Conservation (phyloP, 306 rosid genomes). For the Rosa lucieae region DNA sequence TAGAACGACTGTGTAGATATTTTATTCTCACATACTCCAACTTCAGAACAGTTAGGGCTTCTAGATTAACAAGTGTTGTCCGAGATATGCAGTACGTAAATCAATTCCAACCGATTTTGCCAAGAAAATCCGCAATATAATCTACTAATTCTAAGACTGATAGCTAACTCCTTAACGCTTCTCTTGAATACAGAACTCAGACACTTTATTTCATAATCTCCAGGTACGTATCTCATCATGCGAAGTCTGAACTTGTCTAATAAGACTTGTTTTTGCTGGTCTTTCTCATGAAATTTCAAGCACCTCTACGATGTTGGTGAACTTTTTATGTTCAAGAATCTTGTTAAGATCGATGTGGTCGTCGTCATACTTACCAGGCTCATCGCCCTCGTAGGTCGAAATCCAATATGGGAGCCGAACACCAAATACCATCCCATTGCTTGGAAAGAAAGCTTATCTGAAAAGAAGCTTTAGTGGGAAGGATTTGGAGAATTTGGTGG, state of each 20-base stretch:
- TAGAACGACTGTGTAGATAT: no score
- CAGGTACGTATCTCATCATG: background rate
- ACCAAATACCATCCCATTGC: background rate
- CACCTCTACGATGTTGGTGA: background rate
- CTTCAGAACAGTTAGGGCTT: background rate
- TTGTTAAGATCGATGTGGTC: background rate
- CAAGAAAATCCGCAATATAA: background rate
- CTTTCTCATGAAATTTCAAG: background rate
- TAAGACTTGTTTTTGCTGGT: background rate
- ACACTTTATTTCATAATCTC: background rate
- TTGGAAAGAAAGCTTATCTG: background rate
- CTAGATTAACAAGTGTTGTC: background rate
- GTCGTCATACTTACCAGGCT: background rate
- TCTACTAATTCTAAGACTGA: background rate
- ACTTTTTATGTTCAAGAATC: background rate
- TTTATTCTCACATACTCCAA: no score
- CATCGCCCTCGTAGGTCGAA: background rate
- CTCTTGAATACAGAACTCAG: background rate
- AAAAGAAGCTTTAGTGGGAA: background rate
- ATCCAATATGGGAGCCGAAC: background rate
- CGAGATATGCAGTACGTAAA: background rate
- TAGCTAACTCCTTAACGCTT: background rate
- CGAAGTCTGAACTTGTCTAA: background rate
- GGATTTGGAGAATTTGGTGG: background rate
- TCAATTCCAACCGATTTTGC: background rate